phyloP scores from a whole-genome alignment of 306 rosid species.

The Pterocarpus macrocarpus region DNA sequence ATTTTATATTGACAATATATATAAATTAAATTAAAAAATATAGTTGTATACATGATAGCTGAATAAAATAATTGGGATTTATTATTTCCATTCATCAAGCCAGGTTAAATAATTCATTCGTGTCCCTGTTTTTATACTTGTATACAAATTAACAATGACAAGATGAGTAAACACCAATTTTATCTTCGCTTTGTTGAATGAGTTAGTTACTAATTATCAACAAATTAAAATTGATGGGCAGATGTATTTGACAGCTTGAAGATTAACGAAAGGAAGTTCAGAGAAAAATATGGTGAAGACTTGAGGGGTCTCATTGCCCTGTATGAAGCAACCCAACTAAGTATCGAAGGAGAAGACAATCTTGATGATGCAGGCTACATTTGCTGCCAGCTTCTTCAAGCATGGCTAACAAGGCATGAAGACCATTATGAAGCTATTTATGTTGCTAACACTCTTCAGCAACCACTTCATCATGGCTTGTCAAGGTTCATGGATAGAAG shows the following conservation, averaged over 20 bases:
- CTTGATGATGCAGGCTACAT: conserved; percentile 46
- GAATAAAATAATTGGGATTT: too few species aligned
- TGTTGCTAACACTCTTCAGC: conserved; percentile 35
- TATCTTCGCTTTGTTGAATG: background rate
- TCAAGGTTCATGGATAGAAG: conserved; percentile 48
- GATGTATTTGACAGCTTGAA: conserved; percentile 48
- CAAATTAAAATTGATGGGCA: conserved; percentile 9
- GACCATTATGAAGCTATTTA: conserved; percentile 23
- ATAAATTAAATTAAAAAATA: too few species aligned
- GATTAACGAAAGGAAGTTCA: conserved; percentile 15
- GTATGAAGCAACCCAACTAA: conserved; percentile 57
- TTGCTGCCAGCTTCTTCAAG: conserved; percentile 42
- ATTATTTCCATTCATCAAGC: too few species aligned
- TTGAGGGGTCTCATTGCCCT: conserved; percentile 51
- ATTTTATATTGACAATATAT: too few species aligned
- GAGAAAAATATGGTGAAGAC: conserved; percentile 35
- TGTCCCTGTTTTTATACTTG: too few species aligned
- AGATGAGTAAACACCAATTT: too few species aligned
- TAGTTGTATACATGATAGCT: too few species aligned
- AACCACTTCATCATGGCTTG: conserved; percentile 56
- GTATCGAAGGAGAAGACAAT: conserved; percentile 50
- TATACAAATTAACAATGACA: too few species aligned
- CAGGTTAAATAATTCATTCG: too few species aligned
- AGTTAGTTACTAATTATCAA: background rate
- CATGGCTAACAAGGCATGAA: conserved; percentile 39